These are phyloP conservation scores for Mycena sanguinolenta DNA, from an alignment of 768 basidiomycete genomes.

Conservation along the genomic window DNA sequence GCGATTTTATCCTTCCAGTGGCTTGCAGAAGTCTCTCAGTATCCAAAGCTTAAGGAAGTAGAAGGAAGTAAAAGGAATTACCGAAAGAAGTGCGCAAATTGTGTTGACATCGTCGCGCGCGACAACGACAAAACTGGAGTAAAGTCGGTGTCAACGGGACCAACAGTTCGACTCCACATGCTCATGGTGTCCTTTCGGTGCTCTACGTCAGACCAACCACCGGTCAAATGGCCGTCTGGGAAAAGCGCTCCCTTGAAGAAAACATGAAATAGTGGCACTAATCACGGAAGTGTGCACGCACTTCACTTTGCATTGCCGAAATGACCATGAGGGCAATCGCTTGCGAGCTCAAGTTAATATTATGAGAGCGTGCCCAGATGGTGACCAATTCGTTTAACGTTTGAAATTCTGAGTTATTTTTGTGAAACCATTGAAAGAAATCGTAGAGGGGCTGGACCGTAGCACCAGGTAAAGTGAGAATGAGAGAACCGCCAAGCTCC, in stretches of 20 bases:
- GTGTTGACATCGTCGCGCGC: too few relatives aligned
- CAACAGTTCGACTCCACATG: not conserved
- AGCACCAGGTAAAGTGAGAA: constrained; percentile 24
- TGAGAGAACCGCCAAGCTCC: not conserved
- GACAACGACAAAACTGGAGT: not conserved
- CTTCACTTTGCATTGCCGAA: constrained; percentile 14
- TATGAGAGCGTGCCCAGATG: constrained; percentile 18
- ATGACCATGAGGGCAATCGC: constrained; percentile 15
- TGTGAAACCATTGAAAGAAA: not conserved
- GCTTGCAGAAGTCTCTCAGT: not conserved
- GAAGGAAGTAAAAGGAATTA: not conserved
- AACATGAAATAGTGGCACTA: not conserved
- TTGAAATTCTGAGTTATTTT: not conserved
- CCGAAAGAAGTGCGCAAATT: constrained; percentile 1
- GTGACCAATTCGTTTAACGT: not conserved
- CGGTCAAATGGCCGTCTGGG: not conserved
- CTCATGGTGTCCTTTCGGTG: not conserved
- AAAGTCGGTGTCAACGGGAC: not conserved
- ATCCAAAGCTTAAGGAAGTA: not conserved
- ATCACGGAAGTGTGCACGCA: not conserved
- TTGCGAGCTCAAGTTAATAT: not conserved
- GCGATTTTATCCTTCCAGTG: not conserved
- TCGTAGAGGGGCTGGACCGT: constrained; percentile 3
- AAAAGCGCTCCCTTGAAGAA: not conserved
- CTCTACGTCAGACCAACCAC: not conserved